Base-by-base conservation (phyloP, 148 eudicot genomes). In the Fagopyrum homotropicum region DNA sequence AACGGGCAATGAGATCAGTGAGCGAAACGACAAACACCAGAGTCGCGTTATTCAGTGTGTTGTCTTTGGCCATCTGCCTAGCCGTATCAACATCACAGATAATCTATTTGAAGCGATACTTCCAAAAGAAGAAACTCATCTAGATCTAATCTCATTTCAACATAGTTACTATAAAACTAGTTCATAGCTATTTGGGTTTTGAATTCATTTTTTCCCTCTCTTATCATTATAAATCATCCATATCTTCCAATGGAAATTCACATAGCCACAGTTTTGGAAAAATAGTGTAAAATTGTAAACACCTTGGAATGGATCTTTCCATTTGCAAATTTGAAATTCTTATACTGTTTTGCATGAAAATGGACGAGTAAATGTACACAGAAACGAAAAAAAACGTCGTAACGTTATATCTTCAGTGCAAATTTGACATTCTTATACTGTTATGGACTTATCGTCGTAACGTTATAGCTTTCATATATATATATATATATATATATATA, bases 31-130 rank as follows among this genome's bases (percentile, higher is more conserved):
- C 98, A 72, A 94, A 94, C 81, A 73, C 88, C 2, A 85, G 95
- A 77, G 98, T 91, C 55, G 98, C 97, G 7, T 77, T 87, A 86
- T 91, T 76, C 82, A 94, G 98, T 74, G 80, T 88, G 22, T 79
- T 90, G 85, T 91, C 98, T 22, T 80, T 94, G 87, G 91, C 87
- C 5, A 45, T 91, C 75, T 91, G 98, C 86, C 84, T 94, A 64
- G 75, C 77, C 71, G 97, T 83, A 68, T 88, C 98, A 0, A 69
- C 78, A 59, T 14, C 79, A 74, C 98, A 94, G 79, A 51, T 94
- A 78, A 77, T 81, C 80, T 83, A 89, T 77, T 85, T 94, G 84
- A 91, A 84, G 86, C 89, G 73, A 50, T 94, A 81, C 76, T 94
- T 94, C 79, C 89, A 78, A 47, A 91, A 88, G 91, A 91, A 89